Conservation (phyloP, 1,284 basidiomycete species). For the Papiliotrema flavescens region DNA sequence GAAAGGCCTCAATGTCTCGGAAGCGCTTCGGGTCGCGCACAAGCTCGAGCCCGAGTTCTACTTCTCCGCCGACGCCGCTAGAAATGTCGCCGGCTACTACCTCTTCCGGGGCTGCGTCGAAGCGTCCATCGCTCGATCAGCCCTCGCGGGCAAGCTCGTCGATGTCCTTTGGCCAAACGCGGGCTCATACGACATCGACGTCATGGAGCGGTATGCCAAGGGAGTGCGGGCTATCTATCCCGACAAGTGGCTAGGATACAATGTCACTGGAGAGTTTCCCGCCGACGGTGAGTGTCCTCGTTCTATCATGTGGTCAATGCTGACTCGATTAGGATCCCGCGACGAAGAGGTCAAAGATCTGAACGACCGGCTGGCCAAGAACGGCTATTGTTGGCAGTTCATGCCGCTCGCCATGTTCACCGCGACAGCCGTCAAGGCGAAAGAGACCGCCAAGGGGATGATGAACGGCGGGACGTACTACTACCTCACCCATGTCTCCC, state of each 20-base stretch:
- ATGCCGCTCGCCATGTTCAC: conserved; percentile 7
- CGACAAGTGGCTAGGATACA: conserved; percentile 15
- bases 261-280: conserved; percentile 11
- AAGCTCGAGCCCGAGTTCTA: conserved; percentile 69
- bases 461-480: neutral
- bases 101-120: conserved; percentile 56
- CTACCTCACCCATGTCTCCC: conserved; percentile 2
- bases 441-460: neutral
- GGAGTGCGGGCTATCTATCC: conserved; percentile 3
- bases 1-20: conserved; percentile 66
- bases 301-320: no score
- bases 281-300: conserved; percentile 8
- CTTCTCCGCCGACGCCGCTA: conserved; percentile 91
- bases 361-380: conserved; percentile 5
- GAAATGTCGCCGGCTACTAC: conserved; percentile 87
- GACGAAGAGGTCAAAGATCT: conserved; percentile 8
- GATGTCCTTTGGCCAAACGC: conserved; percentile 67
- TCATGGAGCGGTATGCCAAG: conserved; percentile 5
- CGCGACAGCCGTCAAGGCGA: conserved; percentile 5
- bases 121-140: conserved; percentile 76
- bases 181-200: neutral
- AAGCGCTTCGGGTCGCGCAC: conserved; percentile 67
- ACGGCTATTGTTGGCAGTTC: conserved; percentile 15
- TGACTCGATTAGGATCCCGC: neutral
- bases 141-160: conserved; percentile 76